Conservation (phyloP, 768 basidiomycete genomes). For the Lentinula raphanica region DNA sequence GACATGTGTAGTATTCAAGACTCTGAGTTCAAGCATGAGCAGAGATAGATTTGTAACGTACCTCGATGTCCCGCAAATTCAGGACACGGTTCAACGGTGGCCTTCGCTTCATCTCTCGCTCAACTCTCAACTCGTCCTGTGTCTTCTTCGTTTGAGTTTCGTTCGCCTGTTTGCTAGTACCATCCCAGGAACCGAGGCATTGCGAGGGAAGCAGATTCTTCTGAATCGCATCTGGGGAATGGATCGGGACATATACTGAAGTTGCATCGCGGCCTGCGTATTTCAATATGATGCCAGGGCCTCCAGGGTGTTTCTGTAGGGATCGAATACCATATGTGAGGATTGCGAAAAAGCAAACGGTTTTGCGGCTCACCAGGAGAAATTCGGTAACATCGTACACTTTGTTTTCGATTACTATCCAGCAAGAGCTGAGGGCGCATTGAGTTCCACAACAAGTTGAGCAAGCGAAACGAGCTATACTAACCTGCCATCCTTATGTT, state of each 20-base stretch:
- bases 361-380: conserved; percentile 35
- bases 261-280: conserved; percentile 86
- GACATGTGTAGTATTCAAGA: not conserved
- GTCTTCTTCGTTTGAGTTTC: conserved; percentile 45
- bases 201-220: conserved; percentile 68
- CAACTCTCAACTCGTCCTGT: conserved; percentile 66
- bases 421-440: conserved; percentile 53
- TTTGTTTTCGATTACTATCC: conserved; percentile 74
- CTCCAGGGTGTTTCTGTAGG: conserved; percentile 71
- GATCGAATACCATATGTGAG: not conserved
- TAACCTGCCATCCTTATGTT: conserved; percentile 51
- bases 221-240: conserved; percentile 76
- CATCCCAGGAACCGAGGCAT: conserved; percentile 64
- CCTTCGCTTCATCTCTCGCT: conserved; percentile 51
- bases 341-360: not conserved
- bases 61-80: conserved; percentile 81
- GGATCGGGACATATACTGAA: conserved; percentile 70
- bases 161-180: conserved; percentile 28
- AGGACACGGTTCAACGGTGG: conserved; percentile 69
- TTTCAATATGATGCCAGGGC: conserved; percentile 73
- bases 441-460: not conserved
- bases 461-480: conserved; percentile 12
- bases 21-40: not conserved
- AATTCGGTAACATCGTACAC: conserved; percentile 87
- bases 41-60: conserved; percentile 17